These are phyloP conservation scores for Clarkia xantiana DNA, from an alignment of 345 rosid genomes.

Conservation along the genomic window DNA sequence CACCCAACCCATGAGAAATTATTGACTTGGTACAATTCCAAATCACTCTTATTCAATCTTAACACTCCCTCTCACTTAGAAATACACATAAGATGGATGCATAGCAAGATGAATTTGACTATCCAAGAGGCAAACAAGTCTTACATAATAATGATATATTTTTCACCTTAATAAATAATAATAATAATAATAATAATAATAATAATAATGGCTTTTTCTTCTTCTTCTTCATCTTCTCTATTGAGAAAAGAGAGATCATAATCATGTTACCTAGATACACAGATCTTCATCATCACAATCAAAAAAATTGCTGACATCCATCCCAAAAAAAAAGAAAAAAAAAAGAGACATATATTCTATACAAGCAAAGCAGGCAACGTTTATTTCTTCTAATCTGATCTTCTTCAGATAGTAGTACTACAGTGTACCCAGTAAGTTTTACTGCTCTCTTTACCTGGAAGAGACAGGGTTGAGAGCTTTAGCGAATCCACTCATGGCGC, in stretches of 20 bases:
- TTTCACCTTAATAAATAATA: too few relatives aligned
- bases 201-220: too few relatives aligned
- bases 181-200: too few relatives aligned
- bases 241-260: not conserved
- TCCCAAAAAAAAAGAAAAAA: not conserved
- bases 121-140: too few relatives aligned
- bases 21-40: too few relatives aligned
- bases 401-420: slow-evolving; percentile 1
- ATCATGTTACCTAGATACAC: not conserved
- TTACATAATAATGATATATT: too few relatives aligned
- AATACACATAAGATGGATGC: too few relatives aligned
- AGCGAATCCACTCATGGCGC: slow-evolving; percentile 80
- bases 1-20: too few relatives aligned
- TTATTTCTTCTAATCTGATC: slow-evolving; percentile 6
- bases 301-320: not conserved
- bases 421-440: not conserved
- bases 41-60: too few relatives aligned
- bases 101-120: too few relatives aligned
- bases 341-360: slow-evolving; percentile 1
- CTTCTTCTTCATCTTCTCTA: too few relatives aligned
- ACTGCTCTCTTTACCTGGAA: slow-evolving; percentile 33
- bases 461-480: slow-evolving; percentile 87
- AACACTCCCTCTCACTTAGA: too few relatives aligned
- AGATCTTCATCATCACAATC: not conserved
- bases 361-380: not conserved